These are phyloP conservation scores for Pythium dissotocum DNA, from an alignment of 352 stramenopile species.

Conservation along the genomic window DNA sequence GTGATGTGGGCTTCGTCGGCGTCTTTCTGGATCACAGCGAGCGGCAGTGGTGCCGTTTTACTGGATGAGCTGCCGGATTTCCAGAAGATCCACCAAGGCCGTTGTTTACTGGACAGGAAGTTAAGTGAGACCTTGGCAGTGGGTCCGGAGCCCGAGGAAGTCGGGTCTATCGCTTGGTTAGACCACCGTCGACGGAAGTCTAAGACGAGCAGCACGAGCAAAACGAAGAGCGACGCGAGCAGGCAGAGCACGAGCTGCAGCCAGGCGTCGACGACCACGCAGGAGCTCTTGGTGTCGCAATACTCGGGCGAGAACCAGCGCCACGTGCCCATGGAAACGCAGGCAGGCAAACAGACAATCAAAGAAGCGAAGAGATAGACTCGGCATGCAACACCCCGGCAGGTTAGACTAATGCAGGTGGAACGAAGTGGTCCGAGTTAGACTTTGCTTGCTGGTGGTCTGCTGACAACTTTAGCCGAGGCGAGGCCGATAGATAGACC, in stretches of 20 bases:
- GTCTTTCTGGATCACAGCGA: constrained; percentile 74
- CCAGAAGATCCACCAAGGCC: constrained; percentile 15
- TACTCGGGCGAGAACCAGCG: constrained; percentile 53
- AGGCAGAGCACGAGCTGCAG: constrained; percentile 45
- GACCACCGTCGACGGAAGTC: constrained; percentile 10
- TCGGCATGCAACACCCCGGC: not conserved
- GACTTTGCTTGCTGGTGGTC: too few species aligned
- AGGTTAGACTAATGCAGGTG: not conserved
- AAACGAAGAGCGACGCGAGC: constrained; percentile 31
- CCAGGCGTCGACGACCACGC: constrained; percentile 67
- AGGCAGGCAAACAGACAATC: not conserved
- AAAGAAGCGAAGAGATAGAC: not conserved
- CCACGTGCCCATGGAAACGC: constrained; percentile 52
- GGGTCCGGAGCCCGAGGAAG: constrained; percentile 9
- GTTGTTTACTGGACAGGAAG: not conserved
- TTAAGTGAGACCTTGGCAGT: not conserved
- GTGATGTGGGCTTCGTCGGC: constrained; percentile 56
- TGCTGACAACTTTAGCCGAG: too few species aligned
- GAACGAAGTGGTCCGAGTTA: not conserved
- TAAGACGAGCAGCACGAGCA: constrained; percentile 5
- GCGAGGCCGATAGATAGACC: not conserved
- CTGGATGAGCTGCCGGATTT: constrained; percentile 16
- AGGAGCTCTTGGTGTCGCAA: constrained; percentile 47
- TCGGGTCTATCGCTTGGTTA: constrained; percentile 1
- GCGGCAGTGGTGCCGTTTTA: constrained; percentile 51